Base-by-base conservation (phyloP, 176 grass and related monocot species). In the Melocanna baccifera region DNA sequence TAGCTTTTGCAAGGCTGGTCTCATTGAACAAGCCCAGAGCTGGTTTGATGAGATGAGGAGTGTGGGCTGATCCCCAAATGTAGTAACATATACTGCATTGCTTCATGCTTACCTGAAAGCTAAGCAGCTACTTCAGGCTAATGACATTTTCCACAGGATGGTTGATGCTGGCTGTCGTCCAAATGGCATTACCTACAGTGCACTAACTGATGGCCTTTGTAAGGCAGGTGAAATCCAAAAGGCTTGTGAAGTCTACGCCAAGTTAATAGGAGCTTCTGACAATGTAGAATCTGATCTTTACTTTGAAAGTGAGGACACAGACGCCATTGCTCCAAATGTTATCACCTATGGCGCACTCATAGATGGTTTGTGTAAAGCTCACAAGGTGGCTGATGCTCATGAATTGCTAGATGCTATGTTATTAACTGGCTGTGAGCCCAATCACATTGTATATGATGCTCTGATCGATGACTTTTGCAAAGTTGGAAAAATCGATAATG, bases 301-400 rank as follows among this genome's bases (percentile, higher is more conserved):
- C 75, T 88, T 94, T 84, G 62, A 89, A 82, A 50, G 63, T 40
- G 61, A 78, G 36, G 71, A 68, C 76, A 51, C 25, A 51, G 58
- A 89, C 55, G 22, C 36, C 37, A 66, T 86, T 75, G 30, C 79
- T 52, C 96, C 96, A 69, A 96, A 99, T 94, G 88, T 99, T 82
- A 58, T 96, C 63, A 99, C 96, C 22, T 99, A 96, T 81, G 96
- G 96, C 88, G 96, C 93, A 67, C 84, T 99, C 46, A 55, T 99
- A 67, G 91, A 99, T 92, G 96, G 96, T 50, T 89, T 99, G 82
- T 99, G 93, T 76, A 96, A 99, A 87, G 96, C 86, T 69, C 96
- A 99, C 84, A 96, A 92, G 74, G 90, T 99, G 64, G 69, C 37
- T 57, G 89, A 94, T 85, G 97, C 93, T 67, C 62, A 86, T 36